These are phyloP conservation scores for Clarireedia monteithiana DNA, from an alignment of 2,329 filamentous ascomycete genomes.

Conservation along the genomic window DNA sequence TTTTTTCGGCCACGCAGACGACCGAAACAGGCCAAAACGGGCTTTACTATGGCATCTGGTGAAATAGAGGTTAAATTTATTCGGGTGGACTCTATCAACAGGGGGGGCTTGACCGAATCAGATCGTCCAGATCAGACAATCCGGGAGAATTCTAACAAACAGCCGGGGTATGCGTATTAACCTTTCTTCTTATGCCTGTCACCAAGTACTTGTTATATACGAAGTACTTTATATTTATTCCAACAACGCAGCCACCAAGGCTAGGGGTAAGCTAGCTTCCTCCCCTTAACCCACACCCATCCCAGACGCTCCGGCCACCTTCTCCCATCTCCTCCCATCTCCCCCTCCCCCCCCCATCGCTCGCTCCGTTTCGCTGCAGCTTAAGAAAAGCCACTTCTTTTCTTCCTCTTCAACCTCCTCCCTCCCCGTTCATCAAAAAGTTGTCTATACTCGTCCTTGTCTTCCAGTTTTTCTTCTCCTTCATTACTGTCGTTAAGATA, in stretches of 20 bases:
- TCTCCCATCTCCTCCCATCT: background rate
- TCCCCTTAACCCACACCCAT: background rate
- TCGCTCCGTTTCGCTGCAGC: background rate
- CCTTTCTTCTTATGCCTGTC: too few species aligned
- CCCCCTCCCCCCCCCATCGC: background rate
- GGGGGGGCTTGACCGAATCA: too few species aligned
- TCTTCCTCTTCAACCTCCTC: background rate
- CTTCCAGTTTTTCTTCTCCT: background rate
- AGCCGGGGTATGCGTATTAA: too few species aligned
- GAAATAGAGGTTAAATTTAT: too few species aligned
- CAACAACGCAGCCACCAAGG: background rate
- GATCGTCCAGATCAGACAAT: too few species aligned
- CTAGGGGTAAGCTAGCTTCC: background rate
- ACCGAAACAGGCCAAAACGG: background rate
- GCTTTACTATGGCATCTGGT: too few species aligned
- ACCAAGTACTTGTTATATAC: too few species aligned
- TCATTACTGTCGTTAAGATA: conserved; percentile 11
- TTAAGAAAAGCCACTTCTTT: conserved; percentile 4
- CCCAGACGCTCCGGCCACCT: background rate
- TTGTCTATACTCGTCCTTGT: background rate
- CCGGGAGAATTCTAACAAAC: too few species aligned
- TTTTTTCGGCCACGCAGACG: too few species aligned
- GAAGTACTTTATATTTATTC: background rate
- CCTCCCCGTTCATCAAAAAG: background rate
- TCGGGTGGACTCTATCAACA: too few species aligned